Conservation (phyloP, 2,329 filamentous ascomycete genomes). For the Calcarisporium arbuscula region DNA sequence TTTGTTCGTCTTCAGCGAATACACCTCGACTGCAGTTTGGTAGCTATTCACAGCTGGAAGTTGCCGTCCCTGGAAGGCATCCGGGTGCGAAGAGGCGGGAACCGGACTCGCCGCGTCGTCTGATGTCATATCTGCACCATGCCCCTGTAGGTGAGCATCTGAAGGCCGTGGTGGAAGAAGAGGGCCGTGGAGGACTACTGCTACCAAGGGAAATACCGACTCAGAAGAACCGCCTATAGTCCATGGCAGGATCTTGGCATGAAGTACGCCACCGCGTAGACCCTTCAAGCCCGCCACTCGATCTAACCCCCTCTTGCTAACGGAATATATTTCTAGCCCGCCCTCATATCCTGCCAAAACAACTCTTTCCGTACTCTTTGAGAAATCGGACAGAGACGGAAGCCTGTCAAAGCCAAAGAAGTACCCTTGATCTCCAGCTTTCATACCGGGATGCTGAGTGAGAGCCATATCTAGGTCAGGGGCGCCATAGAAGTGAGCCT, state of each 20-base stretch:
- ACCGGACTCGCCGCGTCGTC: slow-evolving; percentile 38
- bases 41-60: slow-evolving; percentile 51
- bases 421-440: slow-evolving; percentile 63
- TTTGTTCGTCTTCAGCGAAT: slow-evolving; percentile 71
- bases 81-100: slow-evolving; percentile 31
- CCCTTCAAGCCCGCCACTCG: slow-evolving; percentile 66
- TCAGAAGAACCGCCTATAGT: slow-evolving; percentile 46
- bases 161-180: slow-evolving; percentile 41
- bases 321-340: slow-evolving; percentile 66
- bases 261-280: slow-evolving; percentile 70
- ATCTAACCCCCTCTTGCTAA: slow-evolving; percentile 67
- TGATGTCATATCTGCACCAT: slow-evolving; percentile 26
- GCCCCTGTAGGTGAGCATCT: slow-evolving; percentile 29
- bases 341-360: slow-evolving; percentile 76
- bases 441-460: slow-evolving; percentile 46
- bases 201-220: slow-evolving; percentile 65
- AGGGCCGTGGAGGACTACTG: slow-evolving; percentile 74
- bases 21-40: slow-evolving; percentile 84
- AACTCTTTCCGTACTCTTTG: slow-evolving; percentile 51
- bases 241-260: slow-evolving; percentile 78
- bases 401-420: slow-evolving; percentile 78
- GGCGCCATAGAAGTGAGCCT: slow-evolving; percentile 70
- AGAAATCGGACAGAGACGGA: slow-evolving; percentile 31
- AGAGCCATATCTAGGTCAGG: slow-evolving; percentile 70
- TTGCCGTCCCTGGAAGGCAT: slow-evolving; percentile 26